A percentile compares a stretch with the other conserved stretches of the same genome.
Evolutionary conservation across 2,329 filamentous ascomycete genomes (phyloP).

Genomic region (Coniosporium tulheliwenetii): DNA sequence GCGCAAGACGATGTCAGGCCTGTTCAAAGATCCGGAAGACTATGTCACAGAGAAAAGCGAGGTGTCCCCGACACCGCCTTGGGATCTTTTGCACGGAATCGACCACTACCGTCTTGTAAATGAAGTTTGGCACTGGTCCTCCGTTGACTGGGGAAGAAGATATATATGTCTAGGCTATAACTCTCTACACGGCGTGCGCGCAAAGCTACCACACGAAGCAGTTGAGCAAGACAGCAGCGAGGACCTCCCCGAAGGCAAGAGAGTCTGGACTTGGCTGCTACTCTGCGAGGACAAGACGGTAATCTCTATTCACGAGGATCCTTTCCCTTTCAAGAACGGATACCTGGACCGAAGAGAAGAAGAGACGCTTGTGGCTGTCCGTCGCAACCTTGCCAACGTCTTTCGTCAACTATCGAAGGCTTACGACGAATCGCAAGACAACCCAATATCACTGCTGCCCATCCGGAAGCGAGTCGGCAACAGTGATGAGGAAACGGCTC

Average conservation of each 20-base stretch:
- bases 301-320: conserved; percentile 52
- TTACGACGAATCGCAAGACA: conserved; percentile 23
- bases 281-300: conserved; percentile 55
- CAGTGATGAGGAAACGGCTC: conserved; percentile 28
- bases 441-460: conserved; percentile 26
- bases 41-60: conserved; percentile 12
- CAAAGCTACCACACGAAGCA: conserved; percentile 9
- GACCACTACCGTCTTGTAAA: conserved; percentile 47
- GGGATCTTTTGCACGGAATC: conserved; percentile 19
- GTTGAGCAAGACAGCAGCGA: conserved; percentile 11
- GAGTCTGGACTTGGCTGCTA: conserved; percentile 58
- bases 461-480: conserved; percentile 28
- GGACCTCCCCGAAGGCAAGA: conserved; percentile 31
- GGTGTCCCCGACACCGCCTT: conserved; percentile 15
- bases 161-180: conserved; percentile 64
- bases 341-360: conserved; percentile 22
- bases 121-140: conserved; percentile 62
- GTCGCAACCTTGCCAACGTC: conserved; percentile 44
- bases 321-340: conserved; percentile 20
- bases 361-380: conserved; percentile 32
- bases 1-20: not conserved
- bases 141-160: conserved; percentile 50
- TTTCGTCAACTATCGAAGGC: conserved; percentile 44
- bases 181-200: conserved; percentile 33
- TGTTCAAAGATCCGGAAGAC: conserved; percentile 8